Percentiles rank a stretch among this genome's conserved stretches.
phyloP scores from a whole-genome alignment of 2,329 filamentous ascomycete genomes.

The Ophiostoma quercus region DNA sequence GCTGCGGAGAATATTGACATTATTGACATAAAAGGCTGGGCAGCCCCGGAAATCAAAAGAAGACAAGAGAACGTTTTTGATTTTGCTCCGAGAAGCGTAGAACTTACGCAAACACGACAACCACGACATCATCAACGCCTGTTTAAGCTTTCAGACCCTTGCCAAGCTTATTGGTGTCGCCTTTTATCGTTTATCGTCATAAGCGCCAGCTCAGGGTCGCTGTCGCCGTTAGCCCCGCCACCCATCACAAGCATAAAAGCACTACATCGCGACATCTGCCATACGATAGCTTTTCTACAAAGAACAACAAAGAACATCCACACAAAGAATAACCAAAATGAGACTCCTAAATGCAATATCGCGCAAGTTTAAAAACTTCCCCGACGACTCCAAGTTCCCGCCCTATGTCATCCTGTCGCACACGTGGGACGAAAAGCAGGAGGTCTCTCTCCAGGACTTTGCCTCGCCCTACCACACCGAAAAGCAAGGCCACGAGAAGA shows the following conservation, averaged over 20 bases:
- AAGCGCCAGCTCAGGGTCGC: neutral
- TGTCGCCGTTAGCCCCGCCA: neutral
- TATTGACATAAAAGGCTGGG: neutral
- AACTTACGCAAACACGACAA: neutral
- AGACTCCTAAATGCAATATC: slow-evolving; percentile 26
- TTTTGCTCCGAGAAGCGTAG: neutral
- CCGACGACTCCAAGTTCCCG: slow-evolving; percentile 12
- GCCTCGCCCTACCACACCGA: slow-evolving; percentile 16
- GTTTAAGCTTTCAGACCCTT: neutral
- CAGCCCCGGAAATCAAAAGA: neutral
- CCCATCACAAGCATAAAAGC: neutral
- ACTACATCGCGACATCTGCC: neutral
- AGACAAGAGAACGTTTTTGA: neutral
- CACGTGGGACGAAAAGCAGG: slow-evolving; percentile 26
- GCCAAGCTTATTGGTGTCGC: neutral
- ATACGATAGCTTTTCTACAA: too few relatives aligned
- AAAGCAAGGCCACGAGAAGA: slow-evolving; percentile 24
- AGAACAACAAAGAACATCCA: neutral
- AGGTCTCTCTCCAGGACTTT: slow-evolving; percentile 27
- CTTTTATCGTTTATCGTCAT: neutral
- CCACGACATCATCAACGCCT: neutral
- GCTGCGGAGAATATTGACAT: neutral
- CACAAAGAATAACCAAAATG: slow-evolving; percentile 20
- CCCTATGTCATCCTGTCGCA: slow-evolving; percentile 28
- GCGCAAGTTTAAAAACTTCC: slow-evolving; percentile 24